These are phyloP conservation scores for Fusarium ramigenum DNA, from an alignment of 2,329 filamentous ascomycete species.

Conservation along the genomic window DNA sequence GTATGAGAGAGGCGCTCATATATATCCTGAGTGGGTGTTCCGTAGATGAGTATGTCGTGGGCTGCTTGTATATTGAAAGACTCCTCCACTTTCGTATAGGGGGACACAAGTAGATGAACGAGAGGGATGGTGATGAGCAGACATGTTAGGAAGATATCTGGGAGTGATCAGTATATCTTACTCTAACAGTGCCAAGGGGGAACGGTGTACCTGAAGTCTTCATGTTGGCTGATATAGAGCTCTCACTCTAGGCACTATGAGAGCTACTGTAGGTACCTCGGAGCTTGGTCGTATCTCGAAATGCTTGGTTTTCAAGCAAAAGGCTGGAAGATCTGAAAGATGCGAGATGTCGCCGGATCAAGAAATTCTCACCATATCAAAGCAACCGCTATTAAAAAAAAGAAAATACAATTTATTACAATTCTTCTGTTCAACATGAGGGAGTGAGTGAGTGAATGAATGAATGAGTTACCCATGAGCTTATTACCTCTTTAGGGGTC, in stretches of 20 bases:
- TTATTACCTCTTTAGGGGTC: slow-evolving; percentile 10
- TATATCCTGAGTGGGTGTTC: slow-evolving; percentile 71
- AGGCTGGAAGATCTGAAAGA: neutral
- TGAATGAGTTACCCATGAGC: neutral
- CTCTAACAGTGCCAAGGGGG: neutral
- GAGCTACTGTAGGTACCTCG: neutral
- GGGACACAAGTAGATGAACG: slow-evolving; percentile 76
- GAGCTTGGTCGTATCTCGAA: neutral
- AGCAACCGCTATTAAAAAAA: neutral
- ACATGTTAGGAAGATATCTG: slow-evolving; percentile 40
- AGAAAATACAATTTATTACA: neutral
- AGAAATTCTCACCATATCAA: neutral
- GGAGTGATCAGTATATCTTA: neutral
- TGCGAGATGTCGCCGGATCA: neutral
- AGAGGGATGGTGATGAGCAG: slow-evolving; percentile 66
- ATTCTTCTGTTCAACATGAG: neutral
- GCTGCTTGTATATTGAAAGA: slow-evolving; percentile 96
- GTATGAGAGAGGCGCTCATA: slow-evolving; percentile 63
- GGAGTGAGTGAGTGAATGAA: neutral
- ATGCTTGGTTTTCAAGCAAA: neutral
- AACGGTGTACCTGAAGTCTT: slow-evolving; percentile 28
- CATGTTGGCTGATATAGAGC: slow-evolving; percentile 30
- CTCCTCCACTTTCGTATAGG: slow-evolving; percentile 98
- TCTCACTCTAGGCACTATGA: neutral
- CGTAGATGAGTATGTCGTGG: slow-evolving; percentile 88